phyloP scores from a whole-genome alignment of 768 basidiomycete species.

The Rhizopogon roseolus region DNA sequence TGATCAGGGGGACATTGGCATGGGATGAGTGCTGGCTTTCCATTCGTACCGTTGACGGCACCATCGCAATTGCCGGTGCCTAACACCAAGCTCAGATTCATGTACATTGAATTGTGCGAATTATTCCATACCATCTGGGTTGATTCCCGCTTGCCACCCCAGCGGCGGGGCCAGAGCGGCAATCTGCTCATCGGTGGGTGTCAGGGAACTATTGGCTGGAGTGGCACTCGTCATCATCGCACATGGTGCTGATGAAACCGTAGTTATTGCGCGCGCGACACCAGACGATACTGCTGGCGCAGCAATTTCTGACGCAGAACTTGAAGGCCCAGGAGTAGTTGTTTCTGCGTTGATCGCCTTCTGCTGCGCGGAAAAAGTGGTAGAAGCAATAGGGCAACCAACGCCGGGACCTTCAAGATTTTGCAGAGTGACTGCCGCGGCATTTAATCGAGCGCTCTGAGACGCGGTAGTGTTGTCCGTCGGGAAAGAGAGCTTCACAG shows the following conservation, averaged over 20 bases:
- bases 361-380: constrained; percentile 46
- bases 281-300: neutral
- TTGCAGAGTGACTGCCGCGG: constrained; percentile 65
- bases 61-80: constrained; percentile 36
- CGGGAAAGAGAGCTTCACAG: constrained; percentile 56
- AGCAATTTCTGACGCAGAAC: neutral
- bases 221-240: neutral
- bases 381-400: constrained; percentile 64
- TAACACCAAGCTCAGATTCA: neutral
- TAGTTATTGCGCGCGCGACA: neutral
- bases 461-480: constrained; percentile 49
- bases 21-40: constrained; percentile 28
- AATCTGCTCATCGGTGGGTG: constrained; percentile 21
- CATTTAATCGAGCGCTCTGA: constrained; percentile 51
- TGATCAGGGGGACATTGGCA: constrained; percentile 30
- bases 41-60: constrained; percentile 23
- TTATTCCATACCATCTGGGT: constrained; percentile 49
- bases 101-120: neutral
- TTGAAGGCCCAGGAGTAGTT: constrained; percentile 1
- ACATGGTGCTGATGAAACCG: neutral
- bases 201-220: constrained; percentile 5
- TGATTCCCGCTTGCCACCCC: constrained; percentile 47
- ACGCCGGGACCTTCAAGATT: constrained; percentile 64
- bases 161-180: constrained; percentile 52
- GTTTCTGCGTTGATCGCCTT: constrained; percentile 19